Base-by-base conservation (phyloP, 2,329 filamentous ascomycete genomes). In the Massarina eburnea region DNA sequence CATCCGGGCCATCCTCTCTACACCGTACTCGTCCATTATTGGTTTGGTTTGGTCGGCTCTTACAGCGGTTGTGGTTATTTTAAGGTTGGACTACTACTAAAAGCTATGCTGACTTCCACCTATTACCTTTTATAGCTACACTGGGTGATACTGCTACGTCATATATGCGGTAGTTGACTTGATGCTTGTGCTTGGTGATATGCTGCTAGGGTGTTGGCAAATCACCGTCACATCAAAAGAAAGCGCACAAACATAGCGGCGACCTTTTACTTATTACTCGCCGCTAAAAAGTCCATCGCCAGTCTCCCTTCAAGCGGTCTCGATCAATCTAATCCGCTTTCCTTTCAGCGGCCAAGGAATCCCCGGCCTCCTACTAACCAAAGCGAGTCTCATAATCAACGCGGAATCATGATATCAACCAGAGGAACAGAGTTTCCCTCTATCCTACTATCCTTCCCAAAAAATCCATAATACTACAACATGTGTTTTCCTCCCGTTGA, bases 261-360 rank as follows among this genome's bases (percentile, higher is more conserved):
- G 60, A 52, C 57, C 51, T 49, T 40, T 38, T 64, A 39, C 59
- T 55, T 59, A 65, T 64, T 64, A 57, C 49, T 27, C 55, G 57
- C 61, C 54, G 49, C 60, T 58, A 58, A 52, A 48, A 41, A 45
- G 52, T 52, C 53, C 58, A 39, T 53, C 49, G 49, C 50, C 51
- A 59, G 46, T 57, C 51, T 57, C 29, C 44, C 46, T 52, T 19
- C 55, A 59, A 59, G 60, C 55, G 57, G 59, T 64, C 51, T 60
- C 59, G 33, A 48, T 49, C 58, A 58, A 59, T 55, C 46, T 55
- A 49, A 51, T 34, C 60, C 55, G 48, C 55, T 52, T 49, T 44
- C 44, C 39, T 30, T 46, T 46, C 44, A 19, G 15, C 38, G 21
- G 53, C 53, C 51, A 48, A 14, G n/a, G 27, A 30, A 30, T 58